phyloP scores from a whole-genome alignment of 2,329 filamentous ascomycete genomes.

The Pseudogymnoascus sp. region DNA sequence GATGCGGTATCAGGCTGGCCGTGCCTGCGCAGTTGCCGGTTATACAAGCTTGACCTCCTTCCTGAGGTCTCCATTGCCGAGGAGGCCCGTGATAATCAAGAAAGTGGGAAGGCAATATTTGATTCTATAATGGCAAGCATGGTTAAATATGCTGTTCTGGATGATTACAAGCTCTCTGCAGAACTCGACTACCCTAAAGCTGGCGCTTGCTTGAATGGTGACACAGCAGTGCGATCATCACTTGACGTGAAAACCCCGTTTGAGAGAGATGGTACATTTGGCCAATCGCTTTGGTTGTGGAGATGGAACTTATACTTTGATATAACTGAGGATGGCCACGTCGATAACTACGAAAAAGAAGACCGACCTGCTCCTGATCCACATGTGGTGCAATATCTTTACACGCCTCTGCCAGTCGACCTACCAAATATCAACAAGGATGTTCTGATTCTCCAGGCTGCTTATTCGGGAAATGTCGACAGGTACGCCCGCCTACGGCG shows the following conservation, averaged over 20 bases:
- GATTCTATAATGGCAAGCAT: conserved; percentile 28
- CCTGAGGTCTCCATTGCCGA: conserved; percentile 38
- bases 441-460: conserved; percentile 34
- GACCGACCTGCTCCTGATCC: neutral
- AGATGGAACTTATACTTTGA: neutral
- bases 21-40: conserved; percentile 37
- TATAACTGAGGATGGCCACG: neutral
- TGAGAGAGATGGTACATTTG: too few species aligned
- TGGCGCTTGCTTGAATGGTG: conserved; percentile 30
- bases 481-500: conserved; percentile 33
- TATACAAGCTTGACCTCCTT: conserved; percentile 32
- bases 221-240: conserved; percentile 30
- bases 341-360: neutral
- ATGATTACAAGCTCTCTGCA: conserved; percentile 32
- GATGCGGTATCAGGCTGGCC: conserved; percentile 35
- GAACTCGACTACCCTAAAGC: conserved; percentile 1
- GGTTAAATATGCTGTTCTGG: conserved; percentile 31
- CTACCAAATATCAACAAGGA: conserved; percentile 36
- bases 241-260: conserved; percentile 17
- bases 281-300: too few species aligned
- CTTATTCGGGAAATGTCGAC: conserved; percentile 37
- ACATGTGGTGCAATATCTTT: conserved; percentile 22
- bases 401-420: conserved; percentile 31
- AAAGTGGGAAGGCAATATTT: conserved; percentile 27
- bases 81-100: conserved; percentile 33